These are phyloP conservation scores for Pleurotus salmoneostramineus DNA, from an alignment of 768 basidiomycete species.

Conservation along the genomic window DNA sequence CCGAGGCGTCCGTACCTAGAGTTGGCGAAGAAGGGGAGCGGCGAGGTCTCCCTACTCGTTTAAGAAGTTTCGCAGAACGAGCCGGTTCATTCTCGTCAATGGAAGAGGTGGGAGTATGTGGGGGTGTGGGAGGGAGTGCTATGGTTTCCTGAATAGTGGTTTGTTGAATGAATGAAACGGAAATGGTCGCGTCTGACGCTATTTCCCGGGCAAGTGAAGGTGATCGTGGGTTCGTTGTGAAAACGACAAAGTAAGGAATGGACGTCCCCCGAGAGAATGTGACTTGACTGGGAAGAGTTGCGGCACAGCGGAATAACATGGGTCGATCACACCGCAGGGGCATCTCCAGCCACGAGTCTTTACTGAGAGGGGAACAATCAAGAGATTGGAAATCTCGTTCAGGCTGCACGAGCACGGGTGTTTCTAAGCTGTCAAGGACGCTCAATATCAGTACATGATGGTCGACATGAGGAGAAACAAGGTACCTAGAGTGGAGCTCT, in stretches of 20 bases:
- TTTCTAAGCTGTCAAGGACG: constrained; percentile 45
- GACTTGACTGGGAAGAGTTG: constrained; percentile 60
- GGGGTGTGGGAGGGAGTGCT: constrained; percentile 39
- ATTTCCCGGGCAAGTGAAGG: constrained; percentile 56
- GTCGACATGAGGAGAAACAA: constrained; percentile 13
- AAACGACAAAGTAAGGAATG: constrained; percentile 74
- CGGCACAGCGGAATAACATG: constrained; percentile 64
- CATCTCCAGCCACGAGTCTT: constrained; percentile 65
- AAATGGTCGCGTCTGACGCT: constrained; percentile 65
- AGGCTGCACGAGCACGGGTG: constrained; percentile 59
- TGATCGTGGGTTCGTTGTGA: constrained; percentile 60
- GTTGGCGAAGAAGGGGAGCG: constrained; percentile 19
- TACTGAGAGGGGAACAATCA: constrained; percentile 38
- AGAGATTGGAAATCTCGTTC: constrained; percentile 56
- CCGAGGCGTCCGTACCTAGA: constrained; percentile 5
- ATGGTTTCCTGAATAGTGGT: constrained; percentile 46
- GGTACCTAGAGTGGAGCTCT: constrained; percentile 46
- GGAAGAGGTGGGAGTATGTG: constrained; percentile 38
- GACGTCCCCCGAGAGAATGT: constrained; percentile 57
- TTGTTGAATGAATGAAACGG: constrained; percentile 62
- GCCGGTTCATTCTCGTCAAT: constrained; percentile 39
- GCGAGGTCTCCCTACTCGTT: constrained; percentile 26
- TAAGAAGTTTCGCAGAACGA: constrained; percentile 21
- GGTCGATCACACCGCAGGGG: constrained; percentile 59
- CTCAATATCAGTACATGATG: constrained; percentile 6